phyloP scores from a whole-genome alignment of 2,329 filamentous ascomycete species.

The Hymenoscyphus fructigenus region DNA sequence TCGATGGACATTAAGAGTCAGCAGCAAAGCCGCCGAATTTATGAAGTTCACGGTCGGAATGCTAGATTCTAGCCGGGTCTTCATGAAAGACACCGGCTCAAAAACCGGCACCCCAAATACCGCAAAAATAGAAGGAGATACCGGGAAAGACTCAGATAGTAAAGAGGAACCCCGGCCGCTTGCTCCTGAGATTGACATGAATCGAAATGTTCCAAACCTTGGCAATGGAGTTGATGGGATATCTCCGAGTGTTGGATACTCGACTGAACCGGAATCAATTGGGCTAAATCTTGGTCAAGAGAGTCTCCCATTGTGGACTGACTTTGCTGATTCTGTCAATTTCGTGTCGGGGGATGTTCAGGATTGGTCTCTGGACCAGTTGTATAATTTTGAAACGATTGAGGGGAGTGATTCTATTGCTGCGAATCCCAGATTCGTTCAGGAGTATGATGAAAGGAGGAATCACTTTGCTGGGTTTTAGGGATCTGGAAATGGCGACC shows the following conservation, averaged over 20 bases:
- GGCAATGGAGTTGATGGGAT: slow-evolving; percentile 14
- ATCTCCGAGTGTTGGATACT: slow-evolving; percentile 27
- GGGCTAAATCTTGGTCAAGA: slow-evolving; percentile 13
- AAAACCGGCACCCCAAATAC: slow-evolving; percentile 23
- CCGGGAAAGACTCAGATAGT: neutral
- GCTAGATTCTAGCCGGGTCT: slow-evolving; percentile 30
- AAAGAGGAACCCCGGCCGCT: neutral
- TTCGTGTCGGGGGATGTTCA: slow-evolving; percentile 27
- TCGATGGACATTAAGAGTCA: slow-evolving; percentile 31
- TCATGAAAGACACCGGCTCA: slow-evolving; percentile 24
- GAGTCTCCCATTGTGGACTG: slow-evolving; percentile 23
- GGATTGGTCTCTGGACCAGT: slow-evolving; percentile 28
- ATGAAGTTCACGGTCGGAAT: slow-evolving; percentile 34
- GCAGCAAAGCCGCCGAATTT: slow-evolving; percentile 32
- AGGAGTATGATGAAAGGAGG: slow-evolving; percentile 31
- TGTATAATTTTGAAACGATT: slow-evolving; percentile 28
- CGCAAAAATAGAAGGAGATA: slow-evolving; percentile 8
- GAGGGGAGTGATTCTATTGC: slow-evolving; percentile 22
- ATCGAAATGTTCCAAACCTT: slow-evolving; percentile 7
- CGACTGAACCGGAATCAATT: slow-evolving; percentile 8
- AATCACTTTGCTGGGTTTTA: slow-evolving; percentile 30
- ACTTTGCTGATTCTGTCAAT: slow-evolving; percentile 22
- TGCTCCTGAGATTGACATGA: slow-evolving; percentile 11
- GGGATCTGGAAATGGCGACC: neutral
- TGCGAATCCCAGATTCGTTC: slow-evolving; percentile 22